A percentile compares a stretch with the other conserved stretches of the same genome.
Evolutionary conservation across 2,329 filamentous ascomycete species (phyloP).

Genomic region (Fusarium sp.): DNA sequence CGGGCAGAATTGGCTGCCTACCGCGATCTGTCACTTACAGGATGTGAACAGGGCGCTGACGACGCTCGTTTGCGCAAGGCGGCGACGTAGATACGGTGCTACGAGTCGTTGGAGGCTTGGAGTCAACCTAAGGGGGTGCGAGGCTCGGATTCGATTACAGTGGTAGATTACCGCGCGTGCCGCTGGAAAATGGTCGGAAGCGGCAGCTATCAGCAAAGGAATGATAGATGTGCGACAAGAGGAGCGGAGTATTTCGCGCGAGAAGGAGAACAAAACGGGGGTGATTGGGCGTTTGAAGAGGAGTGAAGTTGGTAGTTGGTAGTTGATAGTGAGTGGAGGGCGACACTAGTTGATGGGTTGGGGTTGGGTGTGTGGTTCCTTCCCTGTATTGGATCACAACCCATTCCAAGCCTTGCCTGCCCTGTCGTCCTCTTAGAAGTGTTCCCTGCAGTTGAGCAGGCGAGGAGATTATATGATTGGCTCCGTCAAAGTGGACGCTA

Average conservation of each 20-base stretch:
- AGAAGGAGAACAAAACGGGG: conserved; percentile 35
- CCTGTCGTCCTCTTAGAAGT: conserved; percentile 17
- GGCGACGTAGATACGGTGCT: conserved; percentile 22
- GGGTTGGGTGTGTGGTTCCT: conserved; percentile 40
- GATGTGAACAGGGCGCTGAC: conserved; percentile 26
- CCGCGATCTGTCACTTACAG: conserved; percentile 15
- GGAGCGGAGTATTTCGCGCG: conserved; percentile 28
- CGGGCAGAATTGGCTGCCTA: conserved; percentile 22
- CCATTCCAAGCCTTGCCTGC: conserved; percentile 36
- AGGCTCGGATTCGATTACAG: not conserved
- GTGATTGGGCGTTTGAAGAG: conserved; percentile 39
- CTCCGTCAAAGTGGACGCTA: conserved; percentile 30
- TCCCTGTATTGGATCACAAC: conserved; percentile 34
- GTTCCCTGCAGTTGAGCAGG: conserved; percentile 19
- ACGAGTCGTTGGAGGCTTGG: conserved; percentile 40
- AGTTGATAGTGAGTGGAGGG: conserved; percentile 43
- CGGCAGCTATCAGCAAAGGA: not conserved
- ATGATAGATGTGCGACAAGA: conserved; percentile 17
- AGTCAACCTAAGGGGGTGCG: conserved; percentile 35
- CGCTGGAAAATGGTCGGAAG: conserved; percentile 45
- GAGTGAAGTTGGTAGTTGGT: conserved; percentile 48
- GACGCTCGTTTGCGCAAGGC: conserved; percentile 37
- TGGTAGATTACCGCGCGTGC: conserved; percentile 47
- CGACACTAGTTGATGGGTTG: conserved; percentile 43
- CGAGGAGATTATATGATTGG: conserved; percentile 51